Conservation (phyloP, 768 basidiomycete genomes). For the Boletus rubroflammeus region DNA sequence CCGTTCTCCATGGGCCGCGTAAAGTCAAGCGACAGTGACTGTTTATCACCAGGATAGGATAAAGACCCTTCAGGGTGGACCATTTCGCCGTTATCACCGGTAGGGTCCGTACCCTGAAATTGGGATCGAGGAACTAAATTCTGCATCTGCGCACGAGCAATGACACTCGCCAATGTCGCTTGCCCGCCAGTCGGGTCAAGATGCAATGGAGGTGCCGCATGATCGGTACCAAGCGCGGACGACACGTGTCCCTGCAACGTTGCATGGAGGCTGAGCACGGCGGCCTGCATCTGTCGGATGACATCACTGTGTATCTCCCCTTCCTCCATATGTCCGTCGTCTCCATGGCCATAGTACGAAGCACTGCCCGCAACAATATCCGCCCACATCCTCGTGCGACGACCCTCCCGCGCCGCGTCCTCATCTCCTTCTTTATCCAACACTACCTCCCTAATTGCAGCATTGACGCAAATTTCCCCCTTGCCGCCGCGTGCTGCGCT, state of each 20-base stretch:
- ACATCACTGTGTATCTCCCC: constrained; percentile 54
- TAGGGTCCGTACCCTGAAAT: constrained; percentile 6
- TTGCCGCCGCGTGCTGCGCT: constrained; percentile 48
- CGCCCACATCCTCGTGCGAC: constrained; percentile 61
- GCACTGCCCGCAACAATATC: constrained; percentile 46
- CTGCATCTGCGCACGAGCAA: constrained; percentile 65
- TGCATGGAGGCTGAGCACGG: constrained; percentile 52
- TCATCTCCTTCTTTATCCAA: constrained; percentile 38
- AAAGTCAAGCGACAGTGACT: constrained; percentile 3
- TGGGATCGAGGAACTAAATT: constrained; percentile 28
- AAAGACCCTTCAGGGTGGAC: constrained; percentile 13
- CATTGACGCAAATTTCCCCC: constrained; percentile 50
- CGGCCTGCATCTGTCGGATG: constrained; percentile 47
- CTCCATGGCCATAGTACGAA: constrained; percentile 12
- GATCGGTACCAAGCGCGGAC: constrained; percentile 45
- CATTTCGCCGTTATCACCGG: background rate
- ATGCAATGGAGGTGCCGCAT: constrained; percentile 28
- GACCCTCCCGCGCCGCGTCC: constrained; percentile 47
- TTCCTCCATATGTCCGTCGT: constrained; percentile 45
- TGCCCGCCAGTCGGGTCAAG: constrained; percentile 53
- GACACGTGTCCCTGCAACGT: constrained; percentile 58
- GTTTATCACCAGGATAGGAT: constrained; percentile 3
- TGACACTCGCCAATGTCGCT: constrained; percentile 67
- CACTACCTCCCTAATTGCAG: constrained; percentile 61
- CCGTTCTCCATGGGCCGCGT: constrained; percentile 6